A percentile compares a stretch with the other conserved stretches of the same genome.
Evolutionary conservation across 2,329 filamentous ascomycete genomes (phyloP).

Genomic region (Didymella lethalis): DNA sequence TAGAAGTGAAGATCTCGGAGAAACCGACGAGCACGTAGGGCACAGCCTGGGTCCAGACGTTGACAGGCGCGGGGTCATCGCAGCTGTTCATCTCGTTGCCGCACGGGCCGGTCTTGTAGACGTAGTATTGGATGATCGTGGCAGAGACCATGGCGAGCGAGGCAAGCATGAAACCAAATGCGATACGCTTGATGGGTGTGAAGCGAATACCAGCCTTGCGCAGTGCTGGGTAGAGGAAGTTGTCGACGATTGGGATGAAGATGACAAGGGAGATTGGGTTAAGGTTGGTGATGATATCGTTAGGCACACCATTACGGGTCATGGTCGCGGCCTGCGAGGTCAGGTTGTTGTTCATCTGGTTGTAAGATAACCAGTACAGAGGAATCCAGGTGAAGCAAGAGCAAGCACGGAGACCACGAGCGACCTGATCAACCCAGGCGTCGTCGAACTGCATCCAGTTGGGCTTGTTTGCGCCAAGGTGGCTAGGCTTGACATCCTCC

Average conservation of each 20-base stretch:
- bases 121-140: constrained; percentile 63
- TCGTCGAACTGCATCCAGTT: constrained; percentile 84
- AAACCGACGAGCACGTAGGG: constrained; percentile 63
- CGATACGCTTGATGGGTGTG: constrained; percentile 63
- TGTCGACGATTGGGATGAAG: constrained; percentile 63
- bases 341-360: constrained; percentile 64
- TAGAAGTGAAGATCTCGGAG: constrained; percentile 65
- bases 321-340: constrained; percentile 65
- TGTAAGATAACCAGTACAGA: constrained; percentile 58
- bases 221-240: constrained; percentile 60
- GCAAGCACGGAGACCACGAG: constrained; percentile 50
- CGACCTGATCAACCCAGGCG: constrained; percentile 73
- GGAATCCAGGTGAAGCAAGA: constrained; percentile 63
- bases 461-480: constrained; percentile 65
- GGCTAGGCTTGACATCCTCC: constrained; percentile 73
- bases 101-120: constrained; percentile 70
- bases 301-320: constrained; percentile 61
- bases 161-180: constrained; percentile 59
- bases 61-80: constrained; percentile 65
- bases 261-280: constrained; percentile 63
- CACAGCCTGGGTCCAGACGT: constrained; percentile 65
- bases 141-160: constrained; percentile 60
- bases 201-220: constrained; percentile 59
- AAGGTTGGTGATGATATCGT: constrained; percentile 64
- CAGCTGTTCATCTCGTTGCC: constrained; percentile 65